Evolutionary conservation across 2,329 filamentous ascomycete genomes (phyloP).

Genomic region (Scedosporium dehoogii): DNA sequence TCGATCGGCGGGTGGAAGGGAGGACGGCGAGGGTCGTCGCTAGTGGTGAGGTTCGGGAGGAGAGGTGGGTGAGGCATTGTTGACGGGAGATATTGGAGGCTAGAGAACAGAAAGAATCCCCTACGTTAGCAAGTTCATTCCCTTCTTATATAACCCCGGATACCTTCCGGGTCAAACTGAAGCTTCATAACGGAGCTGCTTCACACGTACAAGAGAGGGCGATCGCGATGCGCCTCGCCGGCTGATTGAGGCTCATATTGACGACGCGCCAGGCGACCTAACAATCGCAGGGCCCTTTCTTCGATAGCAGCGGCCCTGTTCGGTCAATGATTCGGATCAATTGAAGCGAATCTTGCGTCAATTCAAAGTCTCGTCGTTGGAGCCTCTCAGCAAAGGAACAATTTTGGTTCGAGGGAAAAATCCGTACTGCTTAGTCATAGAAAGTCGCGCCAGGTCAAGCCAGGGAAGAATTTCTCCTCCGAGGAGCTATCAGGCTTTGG

Average conservation of each 20-base stretch:
- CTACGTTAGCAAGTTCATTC: not conserved
- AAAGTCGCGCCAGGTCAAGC: not conserved
- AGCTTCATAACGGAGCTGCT: not conserved
- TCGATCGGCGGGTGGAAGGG: conserved; percentile 23
- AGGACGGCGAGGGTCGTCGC: conserved; percentile 13
- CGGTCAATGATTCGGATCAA: not conserved
- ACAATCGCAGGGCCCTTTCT: not conserved
- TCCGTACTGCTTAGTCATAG: conserved; percentile 1
- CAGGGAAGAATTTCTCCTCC: not conserved
- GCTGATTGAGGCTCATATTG: conserved; percentile 6
- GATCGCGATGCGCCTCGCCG: conserved; percentile 1
- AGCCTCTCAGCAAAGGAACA: not conserved
- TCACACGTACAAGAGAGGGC: conserved; percentile 3
- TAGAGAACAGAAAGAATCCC: not conserved
- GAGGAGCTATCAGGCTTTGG: not conserved
- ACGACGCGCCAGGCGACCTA: not conserved
- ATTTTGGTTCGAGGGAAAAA: not conserved
- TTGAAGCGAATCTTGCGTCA: not conserved
- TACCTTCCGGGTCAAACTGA: not conserved
- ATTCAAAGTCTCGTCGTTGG: not conserved
- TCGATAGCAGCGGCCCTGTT: not conserved
- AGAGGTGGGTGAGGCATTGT: not conserved
- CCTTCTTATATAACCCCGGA: not conserved
- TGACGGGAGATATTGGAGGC: not conserved
- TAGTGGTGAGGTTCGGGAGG: conserved; percentile 8